Base-by-base conservation (phyloP, 805 yeast genomes). In the Candida rishiriensis region DNA sequence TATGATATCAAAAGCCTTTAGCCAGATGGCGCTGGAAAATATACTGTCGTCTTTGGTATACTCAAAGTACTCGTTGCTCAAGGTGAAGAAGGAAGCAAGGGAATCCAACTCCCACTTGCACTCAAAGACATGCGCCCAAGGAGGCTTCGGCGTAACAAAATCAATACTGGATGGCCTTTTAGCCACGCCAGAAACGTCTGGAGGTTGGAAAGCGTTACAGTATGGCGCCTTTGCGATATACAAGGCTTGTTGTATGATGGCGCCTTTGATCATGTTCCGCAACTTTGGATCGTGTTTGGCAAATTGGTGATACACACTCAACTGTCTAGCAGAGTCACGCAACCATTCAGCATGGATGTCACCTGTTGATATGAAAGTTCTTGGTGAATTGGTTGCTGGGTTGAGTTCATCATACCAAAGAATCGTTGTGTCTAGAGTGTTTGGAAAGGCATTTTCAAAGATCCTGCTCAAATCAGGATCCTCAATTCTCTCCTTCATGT, bases 321-420 rank as follows among this genome's bases (percentile, higher is more conserved):
- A 65, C 58, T 88, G 97, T 53, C 93, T 70, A 0, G 95, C 87
- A 1, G 95, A 81, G 62, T 88, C 97, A 42, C 97, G 66, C 39
- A 88, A 67, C 97, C 97, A 88, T 63, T 88, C 96, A 2, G 96
- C 96, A 60, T 87, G 89, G 44, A 88, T 88, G 58, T 88, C 97
- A 10, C 97, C 97, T 0, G 97, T 88, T 29, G 88, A 91, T 1
- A 88, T 76, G 63, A 88, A 88, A 1, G 95, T 72, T 49, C 80
- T 77, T 0, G 89, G 77, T 44, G 53, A 18, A 46, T 50, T 36
- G 14, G 40, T 45, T 11, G 39, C 47, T 14, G 51, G 40, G 16
- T 50, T 41, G 12, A 52, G 54, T 14, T 61, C 52, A 3, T 57
- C 51, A 61, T 83, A 88, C 87, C 88, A 88, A 42, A 85, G 68